Base-by-base conservation (phyloP, 345 rosid genomes). In the Jatropha curcas region DNA sequence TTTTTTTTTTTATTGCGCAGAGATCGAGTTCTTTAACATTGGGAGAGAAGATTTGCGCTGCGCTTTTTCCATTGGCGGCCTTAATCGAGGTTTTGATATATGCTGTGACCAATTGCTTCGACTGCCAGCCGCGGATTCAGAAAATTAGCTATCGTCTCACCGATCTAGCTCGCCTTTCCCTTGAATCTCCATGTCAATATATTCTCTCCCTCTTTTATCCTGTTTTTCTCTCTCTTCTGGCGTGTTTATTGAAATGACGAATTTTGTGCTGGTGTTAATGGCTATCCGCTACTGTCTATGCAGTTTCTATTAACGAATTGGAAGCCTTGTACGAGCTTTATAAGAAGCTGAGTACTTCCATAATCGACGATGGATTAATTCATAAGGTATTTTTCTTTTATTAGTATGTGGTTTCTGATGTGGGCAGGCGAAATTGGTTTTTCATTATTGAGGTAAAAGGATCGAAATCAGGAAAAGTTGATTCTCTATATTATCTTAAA, bases 361-460 rank as follows among this genome's bases (percentile, higher is more conserved):
- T 92, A 50, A 76, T 88, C 48, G 84, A 86, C 48, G 97, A 89
- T 33, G 90, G 91, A n/a, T 77, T 88, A 67, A 88, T 91, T 68
- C 94, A 91, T 80, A 92, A 92, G 92, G 97, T 92, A 70, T 28
- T 39, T 61, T 51, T n/a, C n/a, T n/a, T n/a, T n/a, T n/a, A n/a
- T n/a, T n/a, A n/a, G n/a, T n/a, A n/a, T n/a, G n/a, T n/a, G n/a
- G n/a, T n/a, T n/a, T n/a, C n/a, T n/a, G n/a, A n/a, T n/a, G n/a
- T n/a, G n/a, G n/a, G n/a, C n/a, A n/a, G n/a, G n/a, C n/a, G n/a
- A n/a, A n/a, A n/a, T n/a, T n/a, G n/a, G n/a, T n/a, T n/a, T n/a
- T n/a, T n/a, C n/a, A n/a, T n/a, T n/a, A n/a, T n/a, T n/a, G n/a
- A n/a, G n/a, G n/a, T n/a, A n/a, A n/a, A n/a, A n/a, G n/a, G n/a